Conservation (phyloP, 2,329 filamentous ascomycete genomes). For the Sarocladium kiliense region DNA sequence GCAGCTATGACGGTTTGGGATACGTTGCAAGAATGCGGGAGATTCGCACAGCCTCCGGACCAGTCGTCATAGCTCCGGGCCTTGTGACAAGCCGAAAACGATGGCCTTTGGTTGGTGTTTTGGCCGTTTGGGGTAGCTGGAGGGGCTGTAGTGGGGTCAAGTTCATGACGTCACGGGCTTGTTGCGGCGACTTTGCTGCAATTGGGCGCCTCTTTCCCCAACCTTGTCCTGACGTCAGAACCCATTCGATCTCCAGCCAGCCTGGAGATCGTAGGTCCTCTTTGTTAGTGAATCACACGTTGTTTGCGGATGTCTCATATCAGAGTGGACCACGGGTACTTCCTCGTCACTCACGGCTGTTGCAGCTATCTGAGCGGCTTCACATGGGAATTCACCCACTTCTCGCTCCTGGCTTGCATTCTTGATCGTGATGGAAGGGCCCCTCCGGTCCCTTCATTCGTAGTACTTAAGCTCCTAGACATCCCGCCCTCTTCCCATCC, state of each 20-base stretch:
- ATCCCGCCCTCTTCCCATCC: constrained; percentile 1
- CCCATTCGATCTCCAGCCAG: neutral
- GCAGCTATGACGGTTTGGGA: neutral
- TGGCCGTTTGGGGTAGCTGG: neutral
- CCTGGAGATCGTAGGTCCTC: neutral
- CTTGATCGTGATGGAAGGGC: neutral
- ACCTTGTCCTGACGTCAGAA: neutral
- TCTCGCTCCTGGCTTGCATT: neutral
- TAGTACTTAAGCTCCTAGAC: constrained; percentile 4
- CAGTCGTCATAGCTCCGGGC: neutral
- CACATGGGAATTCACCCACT: constrained; percentile 7
- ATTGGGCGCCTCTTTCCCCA: neutral
- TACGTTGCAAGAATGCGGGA: neutral
- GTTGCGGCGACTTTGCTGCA: neutral
- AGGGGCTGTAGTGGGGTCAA: neutral
- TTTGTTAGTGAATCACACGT: neutral
- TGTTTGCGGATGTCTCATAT: neutral
- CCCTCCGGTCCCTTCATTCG: too few relatives aligned
- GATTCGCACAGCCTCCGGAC: neutral
- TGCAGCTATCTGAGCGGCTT: neutral
- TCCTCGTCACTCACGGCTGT: neutral
- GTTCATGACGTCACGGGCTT: neutral
- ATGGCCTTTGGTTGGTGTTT: neutral
- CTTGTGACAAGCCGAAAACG: neutral
- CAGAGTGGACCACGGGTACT: neutral